Percentiles rank a stretch among this genome's conserved stretches.
Conservation (phyloP, 352 stramenopile genomes). For the Thraustochytrium sp. region DNA sequence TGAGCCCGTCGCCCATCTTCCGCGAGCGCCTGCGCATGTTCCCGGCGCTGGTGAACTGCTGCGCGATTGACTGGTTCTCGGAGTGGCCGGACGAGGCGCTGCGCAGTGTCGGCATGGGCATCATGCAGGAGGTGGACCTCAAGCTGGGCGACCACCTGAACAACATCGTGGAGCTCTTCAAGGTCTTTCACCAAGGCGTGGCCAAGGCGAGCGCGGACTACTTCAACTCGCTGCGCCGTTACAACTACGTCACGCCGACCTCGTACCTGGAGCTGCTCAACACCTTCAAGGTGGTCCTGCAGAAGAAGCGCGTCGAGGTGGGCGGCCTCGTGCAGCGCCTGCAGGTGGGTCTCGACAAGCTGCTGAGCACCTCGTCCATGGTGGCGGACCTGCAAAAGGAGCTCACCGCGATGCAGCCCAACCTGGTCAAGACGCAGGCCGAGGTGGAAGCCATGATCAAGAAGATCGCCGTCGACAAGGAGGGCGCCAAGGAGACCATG, state of each 20-base stretch:
- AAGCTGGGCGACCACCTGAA: constrained; percentile 66
- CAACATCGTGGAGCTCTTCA: constrained; percentile 85
- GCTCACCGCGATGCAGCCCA: constrained; percentile 80
- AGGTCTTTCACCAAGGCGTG: constrained; percentile 87
- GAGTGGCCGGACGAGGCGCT: constrained; percentile 90
- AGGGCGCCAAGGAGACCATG: constrained; percentile 65
- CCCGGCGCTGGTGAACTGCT: constrained; percentile 90
- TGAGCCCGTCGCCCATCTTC: constrained; percentile 85
- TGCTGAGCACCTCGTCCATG: constrained; percentile 81
- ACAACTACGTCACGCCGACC: constrained; percentile 92
- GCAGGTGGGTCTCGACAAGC: constrained; percentile 84
- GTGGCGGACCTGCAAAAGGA: constrained; percentile 87
- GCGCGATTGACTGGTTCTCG: constrained; percentile 93
- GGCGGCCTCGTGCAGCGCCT: constrained; percentile 81
- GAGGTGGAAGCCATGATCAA: constrained; percentile 62
- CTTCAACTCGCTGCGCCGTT: constrained; percentile 70
- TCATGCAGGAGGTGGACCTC: constrained; percentile 75
- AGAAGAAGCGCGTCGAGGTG: constrained; percentile 79
- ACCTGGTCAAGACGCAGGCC: constrained; percentile 63
- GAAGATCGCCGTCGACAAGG: constrained; percentile 54
- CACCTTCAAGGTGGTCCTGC: constrained; percentile 85
- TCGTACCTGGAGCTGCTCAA: constrained; percentile 90
- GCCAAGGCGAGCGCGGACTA: constrained; percentile 71
- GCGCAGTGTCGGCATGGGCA: constrained; percentile 80
- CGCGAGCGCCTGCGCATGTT: constrained; percentile 87